A percentile compares a stretch with the other conserved stretches of the same genome.
phyloP scores from a whole-genome alignment of 192 early-diverging fungal species.

The Entophlyctis luteolus region DNA sequence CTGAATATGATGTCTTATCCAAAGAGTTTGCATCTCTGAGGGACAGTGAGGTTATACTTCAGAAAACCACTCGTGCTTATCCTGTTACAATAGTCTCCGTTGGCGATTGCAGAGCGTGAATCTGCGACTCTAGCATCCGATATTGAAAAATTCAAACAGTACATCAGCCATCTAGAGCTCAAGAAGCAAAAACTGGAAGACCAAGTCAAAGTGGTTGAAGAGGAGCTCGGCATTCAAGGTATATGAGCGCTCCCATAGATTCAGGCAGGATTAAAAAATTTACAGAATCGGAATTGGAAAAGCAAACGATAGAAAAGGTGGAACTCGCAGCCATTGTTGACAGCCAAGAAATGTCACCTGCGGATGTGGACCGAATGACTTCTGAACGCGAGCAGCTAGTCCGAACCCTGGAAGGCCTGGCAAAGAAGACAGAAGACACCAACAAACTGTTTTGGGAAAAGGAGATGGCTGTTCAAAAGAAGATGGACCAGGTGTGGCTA shows the following conservation, averaged over 20 bases:
- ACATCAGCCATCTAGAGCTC: constrained; percentile 42
- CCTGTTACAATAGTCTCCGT: constrained; percentile 46
- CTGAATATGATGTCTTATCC: constrained; percentile 50
- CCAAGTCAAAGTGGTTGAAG: constrained; percentile 36
- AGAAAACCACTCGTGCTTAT: not conserved
- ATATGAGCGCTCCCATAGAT: not conserved
- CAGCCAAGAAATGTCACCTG: constrained; percentile 69
- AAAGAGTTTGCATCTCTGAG: constrained; percentile 41
- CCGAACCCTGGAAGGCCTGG: constrained; percentile 47
- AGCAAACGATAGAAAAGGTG: constrained; percentile 51
- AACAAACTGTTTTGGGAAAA: constrained; percentile 59
- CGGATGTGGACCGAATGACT: constrained; percentile 78
- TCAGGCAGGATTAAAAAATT: not conserved
- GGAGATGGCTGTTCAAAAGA: constrained; percentile 66
- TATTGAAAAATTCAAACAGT: constrained; percentile 56
- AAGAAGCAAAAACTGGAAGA: constrained; percentile 50
- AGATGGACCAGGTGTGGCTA: constrained; percentile 54
- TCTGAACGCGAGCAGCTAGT: constrained; percentile 68
- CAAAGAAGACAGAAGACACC: constrained; percentile 55
- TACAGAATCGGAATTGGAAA: constrained; percentile 42
- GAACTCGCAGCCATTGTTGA: constrained; percentile 64
- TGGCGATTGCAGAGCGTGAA: constrained; percentile 53
- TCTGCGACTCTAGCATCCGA: constrained; percentile 51
- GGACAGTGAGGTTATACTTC: constrained; percentile 37
- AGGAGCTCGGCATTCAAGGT: constrained; percentile 34